These are phyloP conservation scores for Orobanche coerulescens DNA, from an alignment of 257 asterid species.

Conservation along the genomic window DNA sequence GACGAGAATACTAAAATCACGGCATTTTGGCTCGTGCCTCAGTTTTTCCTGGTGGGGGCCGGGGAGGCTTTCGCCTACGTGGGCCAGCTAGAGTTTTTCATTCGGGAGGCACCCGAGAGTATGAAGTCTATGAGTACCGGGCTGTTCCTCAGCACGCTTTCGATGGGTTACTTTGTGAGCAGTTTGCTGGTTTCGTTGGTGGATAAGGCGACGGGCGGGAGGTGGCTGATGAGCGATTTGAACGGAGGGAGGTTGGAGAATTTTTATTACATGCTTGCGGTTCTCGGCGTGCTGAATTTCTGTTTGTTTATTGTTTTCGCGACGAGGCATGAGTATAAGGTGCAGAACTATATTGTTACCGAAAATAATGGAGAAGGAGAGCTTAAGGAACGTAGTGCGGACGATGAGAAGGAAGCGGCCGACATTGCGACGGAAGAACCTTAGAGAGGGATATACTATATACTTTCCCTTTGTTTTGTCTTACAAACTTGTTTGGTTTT, in stretches of 20 bases:
- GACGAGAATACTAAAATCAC: constrained; percentile 21
- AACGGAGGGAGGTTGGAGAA: constrained; percentile 50
- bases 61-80: constrained; percentile 90
- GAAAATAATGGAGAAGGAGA: constrained; percentile 26
- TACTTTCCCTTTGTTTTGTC: background rate
- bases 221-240: constrained; percentile 60
- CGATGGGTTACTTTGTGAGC: constrained; percentile 75
- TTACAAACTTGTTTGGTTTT: background rate
- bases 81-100: constrained; percentile 87
- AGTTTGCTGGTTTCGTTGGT: constrained; percentile 65
- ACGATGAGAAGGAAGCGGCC: constrained; percentile 23
- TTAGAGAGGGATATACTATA: background rate
- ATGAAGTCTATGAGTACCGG: constrained; percentile 96
- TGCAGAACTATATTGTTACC: constrained; percentile 33
- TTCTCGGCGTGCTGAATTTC: constrained; percentile 55
- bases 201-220: constrained; percentile 35
- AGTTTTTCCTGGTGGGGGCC: constrained; percentile 74
- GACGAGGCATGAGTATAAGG: constrained; percentile 60
- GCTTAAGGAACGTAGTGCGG: constrained; percentile 23
- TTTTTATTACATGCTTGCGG: constrained; percentile 77
- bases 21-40: constrained; percentile 84
- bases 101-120: constrained; percentile 77
- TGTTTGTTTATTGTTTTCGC: constrained; percentile 46
- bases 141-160: constrained; percentile 62
- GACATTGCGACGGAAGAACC: constrained; percentile 29